Percentiles rank a stretch among this genome's conserved stretches.
Conservation (phyloP, 805 yeast genomes). For the Naumovozyma castellii region DNA sequence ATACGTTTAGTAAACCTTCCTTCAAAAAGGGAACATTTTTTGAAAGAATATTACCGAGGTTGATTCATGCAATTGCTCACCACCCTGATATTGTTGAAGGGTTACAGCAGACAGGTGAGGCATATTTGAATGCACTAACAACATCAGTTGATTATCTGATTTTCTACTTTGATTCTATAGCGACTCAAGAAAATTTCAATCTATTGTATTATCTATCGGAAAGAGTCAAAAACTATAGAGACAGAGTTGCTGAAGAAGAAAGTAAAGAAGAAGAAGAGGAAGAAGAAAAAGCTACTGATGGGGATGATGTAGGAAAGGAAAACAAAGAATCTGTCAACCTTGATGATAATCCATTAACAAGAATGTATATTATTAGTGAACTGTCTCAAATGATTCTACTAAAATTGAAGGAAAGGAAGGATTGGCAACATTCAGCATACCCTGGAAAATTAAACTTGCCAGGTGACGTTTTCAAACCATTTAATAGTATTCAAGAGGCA, state of each 20-base stretch:
- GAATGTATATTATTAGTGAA: constrained; percentile 61
- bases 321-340: constrained; percentile 15
- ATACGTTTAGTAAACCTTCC: constrained; percentile 35
- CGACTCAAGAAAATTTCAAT: constrained; percentile 58
- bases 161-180: constrained; percentile 51
- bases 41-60: constrained; percentile 59
- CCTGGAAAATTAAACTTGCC: constrained; percentile 70
- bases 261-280: constrained; percentile 18
- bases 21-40: constrained; percentile 38
- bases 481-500: constrained; percentile 48
- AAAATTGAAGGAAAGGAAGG: constrained; percentile 44
- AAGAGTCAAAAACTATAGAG: constrained; percentile 69
- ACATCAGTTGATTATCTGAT: constrained; percentile 53
- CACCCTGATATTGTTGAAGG: constrained; percentile 51
- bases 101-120: constrained; percentile 25
- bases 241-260: constrained; percentile 35
- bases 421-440: constrained; percentile 70
- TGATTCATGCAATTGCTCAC: constrained; percentile 64
- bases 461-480: constrained; percentile 58
- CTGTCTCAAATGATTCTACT: constrained; percentile 58
- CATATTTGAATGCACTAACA: constrained; percentile 35
- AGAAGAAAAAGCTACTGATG: no score
- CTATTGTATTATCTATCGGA: constrained; percentile 67
- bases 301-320: constrained; percentile 11
- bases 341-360: constrained; percentile 16